Evolutionary conservation across 2,329 filamentous ascomycete genomes (phyloP).

Genomic region (Orbilia quercus): DNA sequence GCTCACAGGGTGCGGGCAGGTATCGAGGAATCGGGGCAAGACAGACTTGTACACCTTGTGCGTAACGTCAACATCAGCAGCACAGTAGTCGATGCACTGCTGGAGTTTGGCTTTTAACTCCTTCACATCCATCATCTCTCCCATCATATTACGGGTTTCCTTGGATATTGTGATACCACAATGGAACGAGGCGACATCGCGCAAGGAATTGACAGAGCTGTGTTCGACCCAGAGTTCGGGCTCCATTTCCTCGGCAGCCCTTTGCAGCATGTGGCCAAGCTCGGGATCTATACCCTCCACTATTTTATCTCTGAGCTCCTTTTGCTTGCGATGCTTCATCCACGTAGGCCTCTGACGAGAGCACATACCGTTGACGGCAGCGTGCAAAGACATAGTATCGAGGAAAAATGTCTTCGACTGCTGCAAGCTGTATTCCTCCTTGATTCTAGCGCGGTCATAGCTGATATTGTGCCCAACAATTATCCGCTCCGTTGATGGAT

Average conservation of each 20-base stretch:
- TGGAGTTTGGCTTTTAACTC: constrained; percentile 72
- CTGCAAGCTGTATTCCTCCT: constrained; percentile 86
- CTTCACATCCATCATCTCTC: constrained; percentile 76
- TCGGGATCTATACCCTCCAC: constrained; percentile 73
- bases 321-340: constrained; percentile 95
- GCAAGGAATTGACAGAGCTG: constrained; percentile 92
- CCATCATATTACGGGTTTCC: constrained; percentile 84
- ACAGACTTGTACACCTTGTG: constrained; percentile 94
- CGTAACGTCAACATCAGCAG: constrained; percentile 90
- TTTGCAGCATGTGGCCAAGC: constrained; percentile 76
- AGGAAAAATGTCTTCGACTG: constrained; percentile 88
- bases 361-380: constrained; percentile 98
- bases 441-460: constrained; percentile 87
- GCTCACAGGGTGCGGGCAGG: constrained; percentile 95
- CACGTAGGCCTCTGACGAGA: constrained; percentile 94
- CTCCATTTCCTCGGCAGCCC: constrained; percentile 79
- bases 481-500: constrained; percentile 77
- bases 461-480: constrained; percentile 95
- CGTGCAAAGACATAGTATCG: constrained; percentile 98
- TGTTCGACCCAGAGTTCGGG: constrained; percentile 95
- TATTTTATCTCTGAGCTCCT: constrained; percentile 83
- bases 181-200: constrained; percentile 96
- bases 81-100: constrained; percentile 90
- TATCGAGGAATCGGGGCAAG: constrained; percentile 86
- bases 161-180: constrained; percentile 93